Conservation (phyloP, 2,329 filamentous ascomycete genomes). For the Massarina eburnea region DNA sequence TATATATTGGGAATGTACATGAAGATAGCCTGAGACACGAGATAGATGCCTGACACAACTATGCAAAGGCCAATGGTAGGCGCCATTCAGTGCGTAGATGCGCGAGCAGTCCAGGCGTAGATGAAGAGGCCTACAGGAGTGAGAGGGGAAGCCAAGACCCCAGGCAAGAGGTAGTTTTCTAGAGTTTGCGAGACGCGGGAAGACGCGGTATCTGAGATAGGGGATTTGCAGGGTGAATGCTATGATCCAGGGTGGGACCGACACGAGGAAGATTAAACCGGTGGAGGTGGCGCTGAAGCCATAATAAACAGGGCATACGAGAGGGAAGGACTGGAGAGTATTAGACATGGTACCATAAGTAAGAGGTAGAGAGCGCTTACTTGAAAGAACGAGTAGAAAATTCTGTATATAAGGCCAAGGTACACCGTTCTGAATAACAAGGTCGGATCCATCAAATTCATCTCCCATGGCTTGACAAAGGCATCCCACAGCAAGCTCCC, state of each 20-base stretch:
- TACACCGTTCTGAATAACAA: constrained; percentile 80
- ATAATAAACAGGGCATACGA: constrained; percentile 75
- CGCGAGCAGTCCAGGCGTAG: constrained; percentile 67
- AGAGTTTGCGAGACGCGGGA: constrained; percentile 60
- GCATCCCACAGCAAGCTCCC: constrained; percentile 52
- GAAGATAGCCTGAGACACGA: constrained; percentile 51
- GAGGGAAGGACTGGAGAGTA: constrained; percentile 44
- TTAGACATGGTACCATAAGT: background rate
- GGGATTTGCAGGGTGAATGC: constrained; percentile 66
- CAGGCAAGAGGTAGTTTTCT: constrained; percentile 74
- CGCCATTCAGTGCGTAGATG: constrained; percentile 58
- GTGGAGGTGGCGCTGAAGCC: constrained; percentile 71
- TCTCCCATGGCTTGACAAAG: constrained; percentile 75
- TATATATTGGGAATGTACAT: constrained; percentile 67
- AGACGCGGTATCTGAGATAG: constrained; percentile 78
- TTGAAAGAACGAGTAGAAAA: constrained; percentile 75
- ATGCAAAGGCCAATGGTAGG: constrained; percentile 55
- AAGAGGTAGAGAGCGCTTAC: constrained; percentile 25
- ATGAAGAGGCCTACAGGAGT: constrained; percentile 67
- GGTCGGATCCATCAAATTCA: constrained; percentile 79
- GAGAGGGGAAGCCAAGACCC: constrained; percentile 53
- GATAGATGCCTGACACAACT: constrained; percentile 46
- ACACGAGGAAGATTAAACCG: constrained; percentile 80
- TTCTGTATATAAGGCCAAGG: constrained; percentile 76
- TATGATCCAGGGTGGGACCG: constrained; percentile 69